Evolutionary conservation across 345 rosid species (phyloP), one percentile per base, ranked within the genome.

Genomic region (Eucalyptus pauciflora): DNA sequence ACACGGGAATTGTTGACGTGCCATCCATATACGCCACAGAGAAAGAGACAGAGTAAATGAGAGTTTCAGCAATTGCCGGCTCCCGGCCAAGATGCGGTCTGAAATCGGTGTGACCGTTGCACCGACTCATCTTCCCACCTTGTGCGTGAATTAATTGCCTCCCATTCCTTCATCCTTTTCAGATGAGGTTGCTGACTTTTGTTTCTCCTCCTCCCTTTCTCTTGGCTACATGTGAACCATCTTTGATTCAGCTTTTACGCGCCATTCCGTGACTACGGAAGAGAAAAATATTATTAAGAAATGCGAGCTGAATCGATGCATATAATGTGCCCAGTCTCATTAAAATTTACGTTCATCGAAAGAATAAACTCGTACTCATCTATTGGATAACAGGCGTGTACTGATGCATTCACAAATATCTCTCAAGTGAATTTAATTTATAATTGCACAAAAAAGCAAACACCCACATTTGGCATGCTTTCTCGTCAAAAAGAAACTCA

Each of bases 341-440:
- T 29, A n/a, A 64, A 64, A 13, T 64, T 64, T 33, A 64, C 8
- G 37, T n/a, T 33, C 18, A 64, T 64, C 4, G 0, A 18, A 64
- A n/a, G 20, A 64, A n/a, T 64, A n/a, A 64, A 7, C 37, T 2
- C 10, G 2, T 14, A 7, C 76, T 14, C 76, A n/a, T n/a, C 37
- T 64, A 16, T 64, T 14, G 5, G 9, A n/a, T 64, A n/a, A 64
- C 0, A 64, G 1, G 4, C 2, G 20, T 0, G 4, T 62, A 6
- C 0, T 2, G 9, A 62, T 29, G 17, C 33, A 29, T 29, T 29
- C 33, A 62, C 76, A 14, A n/a, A n/a, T 64, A 64, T 64, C 11
- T 64, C 18, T 64, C 37, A 0, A 7, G 76, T 8, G 33, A n/a
- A 29, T 3, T 64, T 31, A 64, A 29, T n/a, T 64, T 64, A 64